Percentiles rank a stretch among this genome's conserved stretches.
These are phyloP conservation scores for Vigna unguiculata DNA, from an alignment of 306 rosid species.

Conservation along the genomic window DNA sequence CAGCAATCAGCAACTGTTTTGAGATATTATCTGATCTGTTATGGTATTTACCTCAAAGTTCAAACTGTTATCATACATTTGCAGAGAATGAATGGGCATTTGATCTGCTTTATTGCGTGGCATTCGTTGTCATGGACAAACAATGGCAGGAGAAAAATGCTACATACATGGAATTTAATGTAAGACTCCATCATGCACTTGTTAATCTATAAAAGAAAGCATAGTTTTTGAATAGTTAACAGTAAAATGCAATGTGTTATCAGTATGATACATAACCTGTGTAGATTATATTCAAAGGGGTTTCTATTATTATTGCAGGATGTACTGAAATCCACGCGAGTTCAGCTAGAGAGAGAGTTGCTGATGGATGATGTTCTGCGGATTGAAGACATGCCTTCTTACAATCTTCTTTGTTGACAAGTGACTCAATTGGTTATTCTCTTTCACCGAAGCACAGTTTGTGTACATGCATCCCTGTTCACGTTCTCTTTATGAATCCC, in stretches of 20 bases:
- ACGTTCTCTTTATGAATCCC: not conserved
- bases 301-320: slow-evolving; percentile 53
- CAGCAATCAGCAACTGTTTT: slow-evolving; percentile 21
- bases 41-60: not conserved
- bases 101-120: slow-evolving; percentile 89
- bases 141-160: slow-evolving; percentile 89
- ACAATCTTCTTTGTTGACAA: slow-evolving; percentile 67
- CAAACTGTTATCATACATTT: slow-evolving; percentile 28
- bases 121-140: slow-evolving; percentile 85
- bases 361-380: slow-evolving; percentile 77
- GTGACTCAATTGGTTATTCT: not conserved
- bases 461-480: not conserved
- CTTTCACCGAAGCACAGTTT: slow-evolving; percentile 8
- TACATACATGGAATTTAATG: slow-evolving; percentile 92
- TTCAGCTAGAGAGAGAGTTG: slow-evolving; percentile 83
- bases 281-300: not conserved
- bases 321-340: slow-evolving; percentile 73
- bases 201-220: too few species aligned
- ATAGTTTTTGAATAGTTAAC: too few species aligned
- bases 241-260: too few species aligned
- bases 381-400: slow-evolving; percentile 96
- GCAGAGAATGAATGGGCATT: slow-evolving; percentile 91
- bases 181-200: slow-evolving; percentile 50
- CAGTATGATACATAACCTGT: not conserved
- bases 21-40: slow-evolving; percentile 15